A percentile compares a stretch with the other conserved stretches of the same genome.
phyloP scores from a whole-genome alignment of 2,329 filamentous ascomycete genomes.

The Trichoderma sp. region DNA sequence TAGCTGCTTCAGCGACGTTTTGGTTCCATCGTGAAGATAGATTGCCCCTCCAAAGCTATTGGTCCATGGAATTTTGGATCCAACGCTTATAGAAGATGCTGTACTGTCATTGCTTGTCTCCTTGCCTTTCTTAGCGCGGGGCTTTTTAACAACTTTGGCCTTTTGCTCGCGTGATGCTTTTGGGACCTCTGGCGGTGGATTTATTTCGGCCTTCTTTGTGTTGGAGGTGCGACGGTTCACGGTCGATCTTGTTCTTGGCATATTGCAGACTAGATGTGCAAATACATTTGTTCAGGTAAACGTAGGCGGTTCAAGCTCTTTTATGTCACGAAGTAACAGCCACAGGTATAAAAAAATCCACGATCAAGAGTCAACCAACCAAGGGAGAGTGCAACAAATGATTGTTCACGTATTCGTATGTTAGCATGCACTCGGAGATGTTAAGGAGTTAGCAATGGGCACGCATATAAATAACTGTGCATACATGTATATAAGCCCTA shows the following conservation, averaged over 20 bases:
- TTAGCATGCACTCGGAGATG: not conserved
- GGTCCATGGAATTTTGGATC: not conserved
- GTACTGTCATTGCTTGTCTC: not conserved
- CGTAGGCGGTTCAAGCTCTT: not conserved
- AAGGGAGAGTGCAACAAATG: not conserved
- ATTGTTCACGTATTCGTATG: not conserved
- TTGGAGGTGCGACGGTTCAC: not conserved
- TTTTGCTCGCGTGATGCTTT: not conserved
- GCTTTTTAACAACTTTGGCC: not conserved
- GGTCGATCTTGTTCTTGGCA: not conserved
- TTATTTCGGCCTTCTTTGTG: not conserved
- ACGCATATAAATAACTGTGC: not conserved
- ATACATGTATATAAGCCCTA: not conserved
- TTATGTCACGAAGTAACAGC: fast-evolving
- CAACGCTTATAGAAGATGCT: not conserved
- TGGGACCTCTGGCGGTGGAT: not conserved
- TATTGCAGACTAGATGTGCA: not conserved
- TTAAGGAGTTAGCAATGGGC: not conserved
- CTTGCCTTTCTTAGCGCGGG: not conserved
- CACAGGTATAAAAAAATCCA: not conserved
- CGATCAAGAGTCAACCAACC: not conserved
- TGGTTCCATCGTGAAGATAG: not conserved
- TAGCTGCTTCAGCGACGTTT: not conserved
- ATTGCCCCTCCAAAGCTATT: not conserved
- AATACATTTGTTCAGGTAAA: not conserved